Evolutionary conservation across 2,329 filamentous ascomycete genomes (phyloP).

Genomic region (Exutisphaerella laricina): DNA sequence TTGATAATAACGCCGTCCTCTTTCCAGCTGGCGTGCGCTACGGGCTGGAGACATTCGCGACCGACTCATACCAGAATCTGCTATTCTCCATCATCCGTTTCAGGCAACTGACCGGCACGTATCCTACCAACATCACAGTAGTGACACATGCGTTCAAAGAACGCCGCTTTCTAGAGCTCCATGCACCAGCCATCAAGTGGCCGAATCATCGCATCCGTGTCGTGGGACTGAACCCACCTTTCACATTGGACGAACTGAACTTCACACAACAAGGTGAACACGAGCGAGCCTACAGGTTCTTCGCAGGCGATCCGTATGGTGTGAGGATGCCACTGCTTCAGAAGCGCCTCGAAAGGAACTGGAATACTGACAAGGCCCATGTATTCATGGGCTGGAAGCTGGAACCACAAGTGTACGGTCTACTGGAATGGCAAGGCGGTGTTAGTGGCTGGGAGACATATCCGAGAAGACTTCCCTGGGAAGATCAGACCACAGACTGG

Average conservation of each 20-base stretch:
- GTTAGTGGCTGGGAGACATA: slow-evolving; percentile 25
- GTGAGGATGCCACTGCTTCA: slow-evolving; percentile 29
- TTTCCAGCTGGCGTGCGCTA: slow-evolving; percentile 19
- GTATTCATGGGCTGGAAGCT: slow-evolving; percentile 19
- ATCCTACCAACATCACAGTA: slow-evolving; percentile 39
- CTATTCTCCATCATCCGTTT: slow-evolving; percentile 65
- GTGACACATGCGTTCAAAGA: slow-evolving; percentile 47
- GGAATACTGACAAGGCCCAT: slow-evolving; percentile 27
- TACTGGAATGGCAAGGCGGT: slow-evolving; percentile 29
- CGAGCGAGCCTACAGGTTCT: slow-evolving; percentile 35
- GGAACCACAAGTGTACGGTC: slow-evolving; percentile 21
- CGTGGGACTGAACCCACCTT: slow-evolving; percentile 43
- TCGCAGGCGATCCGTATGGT: slow-evolving; percentile 39
- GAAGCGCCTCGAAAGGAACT: slow-evolving; percentile 40
- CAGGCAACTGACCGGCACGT: slow-evolving; percentile 34
- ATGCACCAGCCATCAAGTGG: slow-evolving; percentile 41
- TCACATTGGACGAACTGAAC: slow-evolving; percentile 35
- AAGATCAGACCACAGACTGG: slow-evolving; percentile 12
- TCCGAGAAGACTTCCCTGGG: slow-evolving; percentile 26
- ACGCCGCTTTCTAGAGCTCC: slow-evolving; percentile 37
- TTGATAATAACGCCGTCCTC: slow-evolving; percentile 16
- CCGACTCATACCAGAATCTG: slow-evolving; percentile 83
- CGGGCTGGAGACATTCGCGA: slow-evolving; percentile 43
- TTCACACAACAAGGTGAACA: slow-evolving; percentile 36
- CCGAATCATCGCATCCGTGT: slow-evolving; percentile 37